Conservation (phyloP, 192 early-diverging fungal species). For the Entomortierella parvispora region DNA sequence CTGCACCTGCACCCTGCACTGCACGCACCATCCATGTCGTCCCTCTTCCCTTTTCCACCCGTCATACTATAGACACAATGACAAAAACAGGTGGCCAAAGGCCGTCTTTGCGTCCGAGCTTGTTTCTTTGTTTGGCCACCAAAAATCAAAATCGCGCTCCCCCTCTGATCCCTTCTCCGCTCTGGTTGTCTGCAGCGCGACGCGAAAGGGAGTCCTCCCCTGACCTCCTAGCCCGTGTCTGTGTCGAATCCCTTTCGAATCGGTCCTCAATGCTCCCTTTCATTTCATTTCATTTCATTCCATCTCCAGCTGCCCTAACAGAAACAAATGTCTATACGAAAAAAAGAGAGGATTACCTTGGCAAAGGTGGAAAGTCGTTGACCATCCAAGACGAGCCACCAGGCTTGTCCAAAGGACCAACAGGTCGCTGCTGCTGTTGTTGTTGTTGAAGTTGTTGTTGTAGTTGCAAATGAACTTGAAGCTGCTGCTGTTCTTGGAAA, state of each 20-base stretch:
- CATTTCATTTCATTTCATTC: background rate
- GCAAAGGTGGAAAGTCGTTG: slow-evolving; percentile 25
- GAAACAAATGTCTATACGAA: background rate
- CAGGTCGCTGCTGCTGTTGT: slow-evolving; percentile 17
- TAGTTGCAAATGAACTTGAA: background rate
- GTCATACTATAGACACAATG: background rate
- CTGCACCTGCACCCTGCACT: too few relatives aligned
- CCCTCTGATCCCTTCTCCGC: background rate
- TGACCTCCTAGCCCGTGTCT: background rate
- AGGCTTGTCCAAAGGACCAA: slow-evolving; percentile 20
- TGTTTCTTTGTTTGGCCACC: slow-evolving; percentile 3
- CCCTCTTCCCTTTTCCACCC: background rate
- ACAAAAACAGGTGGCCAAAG: background rate
- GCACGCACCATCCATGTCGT: background rate
- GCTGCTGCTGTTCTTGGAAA: slow-evolving; percentile 36
- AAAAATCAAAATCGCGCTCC: background rate
- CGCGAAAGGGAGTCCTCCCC: background rate
- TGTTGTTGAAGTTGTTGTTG: slow-evolving; percentile 19
- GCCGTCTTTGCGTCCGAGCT: background rate
- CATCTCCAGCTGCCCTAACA: too few relatives aligned
- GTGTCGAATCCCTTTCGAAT: too few relatives aligned
- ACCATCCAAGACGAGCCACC: slow-evolving; percentile 22
- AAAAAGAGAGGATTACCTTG: slow-evolving; percentile 26
- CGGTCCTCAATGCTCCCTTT: too few relatives aligned
- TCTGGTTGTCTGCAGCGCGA: background rate